phyloP scores from a whole-genome alignment of 768 basidiomycete genomes.

The Tulasnella calospora region DNA sequence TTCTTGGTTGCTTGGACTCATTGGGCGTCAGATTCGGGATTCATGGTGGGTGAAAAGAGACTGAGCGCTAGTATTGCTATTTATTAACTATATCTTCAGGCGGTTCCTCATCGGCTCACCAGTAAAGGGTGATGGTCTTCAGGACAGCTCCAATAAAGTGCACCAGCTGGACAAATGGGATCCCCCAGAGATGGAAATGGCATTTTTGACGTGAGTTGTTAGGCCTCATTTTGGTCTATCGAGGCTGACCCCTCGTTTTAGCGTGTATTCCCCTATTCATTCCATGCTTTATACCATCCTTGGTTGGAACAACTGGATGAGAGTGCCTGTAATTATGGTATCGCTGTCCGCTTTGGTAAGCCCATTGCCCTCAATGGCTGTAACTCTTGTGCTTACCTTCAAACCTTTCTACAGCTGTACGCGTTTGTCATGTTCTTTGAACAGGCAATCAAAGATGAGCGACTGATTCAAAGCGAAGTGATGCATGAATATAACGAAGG shows the following conservation, averaged over 20 bases:
- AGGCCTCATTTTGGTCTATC: conserved; percentile 10
- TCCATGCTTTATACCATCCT: conserved; percentile 55
- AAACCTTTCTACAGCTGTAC: conserved; percentile 42
- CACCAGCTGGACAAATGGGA: conserved; percentile 77
- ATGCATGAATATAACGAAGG: conserved; percentile 78
- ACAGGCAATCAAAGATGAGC: conserved; percentile 65
- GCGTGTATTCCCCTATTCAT: conserved; percentile 75
- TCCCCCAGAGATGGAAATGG: conserved; percentile 65
- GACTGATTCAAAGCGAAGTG: conserved; percentile 70
- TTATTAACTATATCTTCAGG: conserved; percentile 30
- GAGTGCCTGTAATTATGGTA: conserved; percentile 64
- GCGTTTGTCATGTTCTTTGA: conserved; percentile 54
- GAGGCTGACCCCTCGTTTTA: conserved; percentile 4
- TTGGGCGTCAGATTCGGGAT: conserved; percentile 5
- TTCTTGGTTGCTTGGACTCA: neutral
- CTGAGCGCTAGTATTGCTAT: conserved; percentile 27
- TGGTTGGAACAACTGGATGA: conserved; percentile 61
- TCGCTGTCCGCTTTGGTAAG: conserved; percentile 60
- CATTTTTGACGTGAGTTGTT: conserved; percentile 47
- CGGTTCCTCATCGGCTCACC: conserved; percentile 52
- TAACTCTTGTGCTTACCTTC: neutral
- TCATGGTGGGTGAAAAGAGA: conserved; percentile 27
- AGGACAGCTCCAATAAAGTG: conserved; percentile 47
- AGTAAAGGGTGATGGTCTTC: conserved; percentile 32
- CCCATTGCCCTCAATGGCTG: neutral